These are phyloP conservation scores for Penicillium lividum DNA, from an alignment of 495 filamentous ascomycete genomes.

Conservation along the genomic window DNA sequence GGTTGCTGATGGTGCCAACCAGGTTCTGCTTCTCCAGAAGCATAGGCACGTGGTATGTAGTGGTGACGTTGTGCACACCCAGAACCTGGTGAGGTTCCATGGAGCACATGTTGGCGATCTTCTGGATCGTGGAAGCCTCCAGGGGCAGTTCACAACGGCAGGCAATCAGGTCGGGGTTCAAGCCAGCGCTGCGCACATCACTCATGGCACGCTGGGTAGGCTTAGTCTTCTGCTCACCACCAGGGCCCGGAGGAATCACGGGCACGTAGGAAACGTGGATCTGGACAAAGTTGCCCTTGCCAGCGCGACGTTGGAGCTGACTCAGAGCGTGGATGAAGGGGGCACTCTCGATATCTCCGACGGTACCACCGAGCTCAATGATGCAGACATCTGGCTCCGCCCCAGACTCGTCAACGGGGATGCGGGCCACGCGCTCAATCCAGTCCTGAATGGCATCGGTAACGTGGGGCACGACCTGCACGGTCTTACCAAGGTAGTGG, in stretches of 20 bases:
- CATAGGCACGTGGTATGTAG: constrained; percentile 89
- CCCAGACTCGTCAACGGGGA: constrained; percentile 83
- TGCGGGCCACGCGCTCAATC: constrained; percentile 82
- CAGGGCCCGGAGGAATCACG: constrained; percentile 28
- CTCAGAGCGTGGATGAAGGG: constrained; percentile 88
- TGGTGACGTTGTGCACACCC: constrained; percentile 79
- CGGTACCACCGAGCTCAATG: constrained; percentile 70
- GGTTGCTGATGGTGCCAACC: constrained; percentile 55
- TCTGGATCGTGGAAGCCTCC: constrained; percentile 71
- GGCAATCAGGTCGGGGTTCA: constrained; percentile 89
- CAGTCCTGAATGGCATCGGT: constrained; percentile 90
- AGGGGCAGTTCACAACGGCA: constrained; percentile 82
- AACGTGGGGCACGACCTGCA: constrained; percentile 91
- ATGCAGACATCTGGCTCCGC: constrained; percentile 92
- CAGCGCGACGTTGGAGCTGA: constrained; percentile 70
- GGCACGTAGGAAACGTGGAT: constrained; percentile 51
- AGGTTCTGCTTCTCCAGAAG: constrained; percentile 82
- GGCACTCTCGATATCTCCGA: constrained; percentile 88
- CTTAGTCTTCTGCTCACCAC: constrained; percentile 88
- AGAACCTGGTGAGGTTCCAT: constrained; percentile 78
- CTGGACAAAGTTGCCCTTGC: constrained; percentile 79
- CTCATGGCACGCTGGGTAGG: constrained; percentile 90
- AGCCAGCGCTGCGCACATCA: constrained; percentile 73
- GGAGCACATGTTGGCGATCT: constrained; percentile 78
- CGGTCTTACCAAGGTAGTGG: constrained; percentile 88